Conservation (phyloP, 768 basidiomycete genomes). For the Suillus alpinus region DNA sequence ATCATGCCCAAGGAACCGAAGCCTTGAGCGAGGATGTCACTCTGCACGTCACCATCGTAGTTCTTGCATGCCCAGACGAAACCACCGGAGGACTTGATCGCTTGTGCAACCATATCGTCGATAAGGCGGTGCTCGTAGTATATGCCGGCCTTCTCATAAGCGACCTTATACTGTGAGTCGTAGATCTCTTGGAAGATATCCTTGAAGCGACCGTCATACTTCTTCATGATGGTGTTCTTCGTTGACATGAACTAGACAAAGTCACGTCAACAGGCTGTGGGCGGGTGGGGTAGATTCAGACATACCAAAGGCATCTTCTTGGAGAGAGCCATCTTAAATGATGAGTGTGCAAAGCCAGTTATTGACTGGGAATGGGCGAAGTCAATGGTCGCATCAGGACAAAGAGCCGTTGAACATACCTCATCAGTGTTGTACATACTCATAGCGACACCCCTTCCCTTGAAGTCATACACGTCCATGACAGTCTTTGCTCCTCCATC, state of each 20-base stretch:
- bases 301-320: conserved; percentile 77
- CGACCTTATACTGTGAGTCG: conserved; percentile 69
- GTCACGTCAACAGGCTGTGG: conserved; percentile 3
- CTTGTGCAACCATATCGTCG: conserved; percentile 98
- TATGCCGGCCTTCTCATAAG: conserved; percentile 68
- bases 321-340: conserved; percentile 91
- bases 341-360: conserved; percentile 92
- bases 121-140: conserved; percentile 97
- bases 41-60: conserved; percentile 86
- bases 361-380: conserved; percentile 59
- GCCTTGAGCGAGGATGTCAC: conserved; percentile 95
- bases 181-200: conserved; percentile 99
- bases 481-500: conserved; percentile 66
- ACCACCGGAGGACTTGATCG: conserved; percentile 93
- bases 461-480: conserved; percentile 91
- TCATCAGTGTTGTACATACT: conserved; percentile 99
- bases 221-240: conserved; percentile 97
- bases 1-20: conserved; percentile 98
- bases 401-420: conserved; percentile 34
- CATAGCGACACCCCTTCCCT: conserved; percentile 89
- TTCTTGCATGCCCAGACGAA: conserved; percentile 78
- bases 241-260: conserved; percentile 84
- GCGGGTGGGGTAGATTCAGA: conserved; percentile 9
- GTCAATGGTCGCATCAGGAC: background rate
- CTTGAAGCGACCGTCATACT: conserved; percentile 98